Percentiles rank a stretch among this genome's conserved stretches.
These are phyloP conservation scores for Globisporangium carolinianum DNA, from an alignment of 352 stramenopile species.

Conservation along the genomic window DNA sequence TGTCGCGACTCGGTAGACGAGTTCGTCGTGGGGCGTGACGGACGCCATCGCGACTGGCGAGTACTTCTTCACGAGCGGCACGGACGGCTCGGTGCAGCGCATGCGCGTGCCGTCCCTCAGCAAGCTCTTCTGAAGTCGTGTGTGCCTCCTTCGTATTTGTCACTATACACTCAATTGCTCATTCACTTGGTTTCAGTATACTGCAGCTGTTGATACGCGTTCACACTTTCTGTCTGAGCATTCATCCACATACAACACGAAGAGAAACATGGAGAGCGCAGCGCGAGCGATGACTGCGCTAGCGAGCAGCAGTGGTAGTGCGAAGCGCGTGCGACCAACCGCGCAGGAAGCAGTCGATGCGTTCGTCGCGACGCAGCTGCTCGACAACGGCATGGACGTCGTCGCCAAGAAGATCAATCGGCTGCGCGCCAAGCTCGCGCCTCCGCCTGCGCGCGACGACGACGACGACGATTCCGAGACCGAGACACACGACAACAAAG, in stretches of 20 bases:
- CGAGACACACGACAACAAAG: not conserved
- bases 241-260: too few relatives aligned
- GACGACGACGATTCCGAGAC: constrained; percentile 15
- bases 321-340: constrained; percentile 1
- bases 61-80: constrained; percentile 81
- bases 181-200: not conserved
- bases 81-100: constrained; percentile 75
- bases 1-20: constrained; percentile 32
- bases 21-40: constrained; percentile 77
- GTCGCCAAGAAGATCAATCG: constrained; percentile 59
- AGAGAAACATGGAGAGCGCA: not conserved
- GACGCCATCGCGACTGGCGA: constrained; percentile 73
- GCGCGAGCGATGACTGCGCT: not conserved
- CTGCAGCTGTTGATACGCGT: too few relatives aligned
- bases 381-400: constrained; percentile 76
- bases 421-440: constrained; percentile 48
- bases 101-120: constrained; percentile 51
- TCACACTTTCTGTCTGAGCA: too few relatives aligned
- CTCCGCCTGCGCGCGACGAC: constrained; percentile 4
- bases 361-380: constrained; percentile 70
- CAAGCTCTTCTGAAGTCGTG: constrained; percentile 8
- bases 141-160: not conserved
- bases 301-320: too few relatives aligned
- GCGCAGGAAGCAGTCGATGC: constrained; percentile 52
- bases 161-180: not conserved